Evolutionary conservation across 2,329 filamentous ascomycete species (phyloP), one percentile per base, ranked within the genome.

Genomic region (Colletotrichum trifolii): DNA sequence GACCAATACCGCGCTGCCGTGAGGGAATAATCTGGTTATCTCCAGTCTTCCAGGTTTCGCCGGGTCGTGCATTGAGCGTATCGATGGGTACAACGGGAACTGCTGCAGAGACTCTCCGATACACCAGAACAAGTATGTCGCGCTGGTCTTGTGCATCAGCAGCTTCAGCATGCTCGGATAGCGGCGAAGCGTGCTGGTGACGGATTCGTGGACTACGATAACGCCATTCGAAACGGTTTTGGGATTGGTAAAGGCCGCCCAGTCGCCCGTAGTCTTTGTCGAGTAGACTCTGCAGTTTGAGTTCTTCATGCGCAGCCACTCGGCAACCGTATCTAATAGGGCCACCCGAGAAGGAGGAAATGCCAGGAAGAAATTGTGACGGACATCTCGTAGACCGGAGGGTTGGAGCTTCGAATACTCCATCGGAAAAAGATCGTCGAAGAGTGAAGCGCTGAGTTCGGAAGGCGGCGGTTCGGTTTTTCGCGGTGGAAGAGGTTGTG

Each of bases 191-290:
- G 72, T 71, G 70, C 73, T 76, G 9, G 77, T 67, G 5, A 74
- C 74, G 11, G 77, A 73, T 70, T 85, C 81, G 63, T 86, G 82
- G 3, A 86, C 71, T 40, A 86, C 79, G 10, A 85, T 71, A 53
- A 71, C 66, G 17, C 76, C 73, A 46, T 69, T 54, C 0, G 69
- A 60, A 11, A 62, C 63, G 3, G 69, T 64, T 15, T 72, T 73
- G 6, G 63, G 46, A 12, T 63, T 38, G 8, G 73, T 36, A 66
- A 88, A 87, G 15, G 73, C 74, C 5, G 72, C 66, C 85, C 85
- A 88, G 8, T 82, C 76, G 1, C 85, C 84, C 6, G 76, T 40
- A 1, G 71, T 71, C 11, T 79, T 69, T 52, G 78, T 80, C 7
- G 75, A 77, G 36, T 77, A 81, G 9, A 87, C 74, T 15, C 74